Evolutionary conservation across 2,329 filamentous ascomycete genomes (phyloP).

Genomic region (Stagonosporopsis cucurbitacearum): DNA sequence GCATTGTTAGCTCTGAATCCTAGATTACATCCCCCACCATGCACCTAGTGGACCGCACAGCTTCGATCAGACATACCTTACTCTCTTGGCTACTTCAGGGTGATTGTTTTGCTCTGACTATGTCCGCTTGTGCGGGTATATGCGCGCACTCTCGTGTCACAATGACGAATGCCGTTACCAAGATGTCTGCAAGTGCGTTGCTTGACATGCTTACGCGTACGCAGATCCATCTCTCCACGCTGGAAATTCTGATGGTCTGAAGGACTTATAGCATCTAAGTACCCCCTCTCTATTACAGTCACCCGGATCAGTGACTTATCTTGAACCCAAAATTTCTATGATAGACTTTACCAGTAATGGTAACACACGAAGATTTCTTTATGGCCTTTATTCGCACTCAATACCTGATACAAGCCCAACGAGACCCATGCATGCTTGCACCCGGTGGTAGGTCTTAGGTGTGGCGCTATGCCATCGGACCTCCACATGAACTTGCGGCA

Average conservation of each 20-base stretch:
- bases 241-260: background rate
- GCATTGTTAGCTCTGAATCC: constrained; percentile 10
- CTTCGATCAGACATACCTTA: background rate
- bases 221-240: background rate
- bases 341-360: background rate
- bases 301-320: background rate
- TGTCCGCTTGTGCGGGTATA: constrained; percentile 4
- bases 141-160: constrained; percentile 22
- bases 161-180: constrained; percentile 22
- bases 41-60: background rate
- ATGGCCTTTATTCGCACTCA: constrained; percentile 1
- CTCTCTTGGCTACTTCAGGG: constrained; percentile 2
- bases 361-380: background rate
- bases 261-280: constrained; percentile 3
- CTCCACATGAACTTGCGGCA: constrained; percentile 11
- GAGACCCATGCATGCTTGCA: constrained; percentile 30
- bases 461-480: constrained; percentile 31
- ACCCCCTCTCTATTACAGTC: background rate
- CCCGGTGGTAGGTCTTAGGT: constrained; percentile 16
- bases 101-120: constrained; percentile 6
- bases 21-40: constrained; percentile 1
- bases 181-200: constrained; percentile 31
- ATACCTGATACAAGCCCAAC: constrained; percentile 8
- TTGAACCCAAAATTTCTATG: background rate
- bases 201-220: constrained; percentile 40